A percentile compares a stretch with the other conserved stretches of the same genome.
Evolutionary conservation across 2,329 filamentous ascomycete genomes (phyloP).

Genomic region (Hortaea werneckii): DNA sequence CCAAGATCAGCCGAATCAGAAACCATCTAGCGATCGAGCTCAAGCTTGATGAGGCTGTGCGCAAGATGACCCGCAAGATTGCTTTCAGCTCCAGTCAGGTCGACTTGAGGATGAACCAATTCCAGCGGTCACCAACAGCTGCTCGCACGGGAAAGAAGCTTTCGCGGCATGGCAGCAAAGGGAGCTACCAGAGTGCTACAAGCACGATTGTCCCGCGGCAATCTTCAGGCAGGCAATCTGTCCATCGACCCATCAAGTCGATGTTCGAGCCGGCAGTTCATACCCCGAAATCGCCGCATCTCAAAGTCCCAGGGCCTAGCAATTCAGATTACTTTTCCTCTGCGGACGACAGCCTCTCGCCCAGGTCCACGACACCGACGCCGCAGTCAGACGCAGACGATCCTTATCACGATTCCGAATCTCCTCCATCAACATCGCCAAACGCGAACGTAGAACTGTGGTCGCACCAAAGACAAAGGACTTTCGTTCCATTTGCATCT

Average conservation of each 20-base stretch:
- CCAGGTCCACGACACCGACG: conserved; percentile 1
- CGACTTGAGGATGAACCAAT: conserved; percentile 38
- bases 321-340: conserved; percentile 5
- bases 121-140: conserved; percentile 1
- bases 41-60: conserved; percentile 67
- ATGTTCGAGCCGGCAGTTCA: conserved; percentile 2
- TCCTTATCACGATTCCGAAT: conserved; percentile 2
- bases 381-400: conserved; percentile 1
- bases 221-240: background rate
- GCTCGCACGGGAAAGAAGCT: background rate
- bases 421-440: conserved; percentile 21
- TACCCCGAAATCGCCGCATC: background rate
- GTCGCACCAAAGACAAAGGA: conserved; percentile 10
- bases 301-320: background rate
- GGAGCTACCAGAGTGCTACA: conserved; percentile 4
- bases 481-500: conserved; percentile 8
- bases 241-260: conserved; percentile 2
- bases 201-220: conserved; percentile 3
- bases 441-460: conserved; percentile 13
- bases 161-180: conserved; percentile 4
- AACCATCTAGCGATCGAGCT: conserved; percentile 85
- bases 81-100: conserved; percentile 59
- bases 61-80: conserved; percentile 55
- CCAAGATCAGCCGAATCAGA: conserved; percentile 71
- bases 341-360: conserved; percentile 2